Evolutionary conservation across 768 basidiomycete genomes (phyloP).

Genomic region (Cystofilobasidium capitatum): DNA sequence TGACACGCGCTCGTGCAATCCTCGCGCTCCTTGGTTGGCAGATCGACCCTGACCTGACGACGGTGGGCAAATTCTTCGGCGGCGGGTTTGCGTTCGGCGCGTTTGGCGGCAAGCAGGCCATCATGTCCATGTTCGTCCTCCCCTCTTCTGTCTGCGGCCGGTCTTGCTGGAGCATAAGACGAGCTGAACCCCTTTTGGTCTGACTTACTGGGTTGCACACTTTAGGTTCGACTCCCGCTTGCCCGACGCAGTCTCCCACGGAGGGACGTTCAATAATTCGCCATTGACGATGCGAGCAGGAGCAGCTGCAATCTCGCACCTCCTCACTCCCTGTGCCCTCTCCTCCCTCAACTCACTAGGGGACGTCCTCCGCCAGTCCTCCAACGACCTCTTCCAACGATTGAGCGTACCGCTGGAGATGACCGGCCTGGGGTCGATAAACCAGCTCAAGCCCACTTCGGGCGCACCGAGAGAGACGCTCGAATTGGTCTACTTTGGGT

Average conservation of each 20-base stretch:
- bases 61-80: constrained; percentile 29
- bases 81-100: constrained; percentile 31
- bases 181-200: neutral
- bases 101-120: constrained; percentile 26
- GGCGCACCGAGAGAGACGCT: neutral
- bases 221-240: constrained; percentile 28
- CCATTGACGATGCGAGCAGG: constrained; percentile 30
- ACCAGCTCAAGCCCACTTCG: constrained; percentile 21
- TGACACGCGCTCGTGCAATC: neutral
- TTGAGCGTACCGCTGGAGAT: constrained; percentile 12
- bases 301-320: constrained; percentile 18
- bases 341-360: constrained; percentile 25
- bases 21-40: neutral
- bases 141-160: neutral
- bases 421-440: constrained; percentile 30
- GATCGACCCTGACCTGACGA: constrained; percentile 23
- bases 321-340: constrained; percentile 25
- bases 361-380: constrained; percentile 18
- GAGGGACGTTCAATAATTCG: constrained; percentile 31
- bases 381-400: constrained; percentile 20
- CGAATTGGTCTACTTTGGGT: constrained; percentile 23
- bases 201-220: neutral
- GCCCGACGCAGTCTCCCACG: constrained; percentile 23
- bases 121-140: constrained; percentile 29
- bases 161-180: neutral